A percentile compares a stretch with the other conserved stretches of the same genome.
These are phyloP conservation scores for Glutinoglossum americanum DNA, from an alignment of 495 filamentous ascomycete genomes.

Conservation along the genomic window DNA sequence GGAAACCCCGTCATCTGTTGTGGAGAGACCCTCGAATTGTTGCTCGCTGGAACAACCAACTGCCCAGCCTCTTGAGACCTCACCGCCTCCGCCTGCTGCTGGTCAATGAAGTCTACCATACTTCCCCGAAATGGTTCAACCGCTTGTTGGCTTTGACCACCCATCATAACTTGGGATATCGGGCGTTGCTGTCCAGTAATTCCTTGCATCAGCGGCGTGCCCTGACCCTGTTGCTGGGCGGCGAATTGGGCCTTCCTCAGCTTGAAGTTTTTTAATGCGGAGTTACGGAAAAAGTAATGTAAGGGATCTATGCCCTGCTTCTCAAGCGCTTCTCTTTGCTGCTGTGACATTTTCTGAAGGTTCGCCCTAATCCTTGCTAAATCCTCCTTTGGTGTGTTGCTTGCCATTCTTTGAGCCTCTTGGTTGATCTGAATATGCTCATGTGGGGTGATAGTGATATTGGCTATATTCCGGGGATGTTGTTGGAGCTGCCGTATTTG, in stretches of 20 bases:
- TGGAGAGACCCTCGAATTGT: conserved; percentile 6
- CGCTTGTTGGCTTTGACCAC: conserved; percentile 21
- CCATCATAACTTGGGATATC: conserved; percentile 24
- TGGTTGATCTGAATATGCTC: conserved; percentile 24
- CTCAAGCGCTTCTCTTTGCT: conserved; percentile 22
- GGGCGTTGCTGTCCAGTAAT: conserved; percentile 24
- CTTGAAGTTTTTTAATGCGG: conserved; percentile 20
- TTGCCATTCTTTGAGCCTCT: conserved; percentile 21
- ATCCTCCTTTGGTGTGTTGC: conserved; percentile 22
- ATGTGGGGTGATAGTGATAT: conserved; percentile 15
- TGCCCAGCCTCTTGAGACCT: conserved; percentile 44
- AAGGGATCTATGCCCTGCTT: conserved; percentile 26
- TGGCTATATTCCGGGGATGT: conserved; percentile 7
- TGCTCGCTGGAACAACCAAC: conserved; percentile 43
- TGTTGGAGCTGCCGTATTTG: conserved; percentile 9
- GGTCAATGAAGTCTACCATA: conserved; percentile 31
- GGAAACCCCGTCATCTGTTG: conserved; percentile 8
- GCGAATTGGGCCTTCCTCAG: not conserved
- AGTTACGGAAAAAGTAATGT: conserved; percentile 27
- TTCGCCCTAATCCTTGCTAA: conserved; percentile 24
- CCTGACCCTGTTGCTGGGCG: not conserved
- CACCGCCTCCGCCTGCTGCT: conserved; percentile 37
- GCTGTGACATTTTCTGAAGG: conserved; percentile 17
- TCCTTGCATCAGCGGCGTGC: conserved; percentile 14
- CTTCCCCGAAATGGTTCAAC: conserved; percentile 30